Evolutionary conservation across 805 yeast genomes (phyloP), one percentile per base, ranked within the genome.

Genomic region (Spathaspora boniae): DNA sequence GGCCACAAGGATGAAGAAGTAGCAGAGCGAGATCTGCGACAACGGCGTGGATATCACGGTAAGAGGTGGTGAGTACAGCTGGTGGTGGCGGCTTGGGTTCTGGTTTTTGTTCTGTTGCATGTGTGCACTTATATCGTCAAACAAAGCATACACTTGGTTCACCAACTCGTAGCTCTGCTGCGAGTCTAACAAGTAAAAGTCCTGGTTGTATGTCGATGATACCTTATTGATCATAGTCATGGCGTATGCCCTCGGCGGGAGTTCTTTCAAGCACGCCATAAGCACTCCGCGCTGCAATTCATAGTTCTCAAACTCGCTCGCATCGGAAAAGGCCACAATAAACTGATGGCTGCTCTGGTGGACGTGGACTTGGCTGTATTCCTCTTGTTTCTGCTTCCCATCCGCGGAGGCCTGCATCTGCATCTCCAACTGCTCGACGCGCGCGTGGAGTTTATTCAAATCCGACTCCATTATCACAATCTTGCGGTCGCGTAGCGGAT

Each of bases 391-490:
- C 24, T 19, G 36, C 16, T 11, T 9, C 16, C 18, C 29, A 9
- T 7, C 31, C 9, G 31, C 35, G 8, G 34, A 2, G 7, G 36
- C 9, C 16, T 28, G 26, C 11, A 34, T 15, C 15, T 29, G 17
- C 18, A 27, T 37, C 38, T 64, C 69, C 32, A 60, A 47, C 31
- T 53, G 49, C 27, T 51, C 51, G 11, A 63, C 56, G 26, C 56
- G 47, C 27, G 53, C 61, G 37, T 62, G 63, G 11, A 65, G 45
- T 20, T 51, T 47, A 36, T 62, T 54, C 42, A 65, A 48, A 21
- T 65, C 70, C 35, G 62, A 55, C 44, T 65, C 70, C 70, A 65
- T 65, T 24, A 65, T 62, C 26, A 65, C 63, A 20, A 65, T 60
- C 43, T 65, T 65, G 26, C 72, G 52, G 43, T 65, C 69, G 16